phyloP scores from a whole-genome alignment of 805 yeast species.

The Spathaspora hagerdaliae region DNA sequence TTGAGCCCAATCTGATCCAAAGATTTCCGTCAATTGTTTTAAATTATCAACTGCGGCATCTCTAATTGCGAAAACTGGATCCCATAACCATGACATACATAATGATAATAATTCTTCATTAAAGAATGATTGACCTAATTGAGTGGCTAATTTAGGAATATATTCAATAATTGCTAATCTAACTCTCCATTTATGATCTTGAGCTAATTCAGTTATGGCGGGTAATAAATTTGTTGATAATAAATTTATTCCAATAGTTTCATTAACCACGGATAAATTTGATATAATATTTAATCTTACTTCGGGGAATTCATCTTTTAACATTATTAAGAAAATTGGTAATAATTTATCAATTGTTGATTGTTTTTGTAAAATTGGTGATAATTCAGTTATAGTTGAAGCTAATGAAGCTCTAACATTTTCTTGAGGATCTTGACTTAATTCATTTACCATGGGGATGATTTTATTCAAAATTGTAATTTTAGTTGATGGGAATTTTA shows the following conservation, averaged over 20 bases:
- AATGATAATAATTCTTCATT: slow-evolving; percentile 86
- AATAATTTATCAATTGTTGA: slow-evolving; percentile 75
- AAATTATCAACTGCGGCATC: slow-evolving; percentile 91
- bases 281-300: slow-evolving; percentile 93
- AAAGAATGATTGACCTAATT: slow-evolving; percentile 88
- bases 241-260: slow-evolving; percentile 87
- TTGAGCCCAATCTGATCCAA: slow-evolving; percentile 94
- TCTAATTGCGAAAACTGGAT: slow-evolving; percentile 91
- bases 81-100: slow-evolving; percentile 98
- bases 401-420: slow-evolving; percentile 92
- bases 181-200: slow-evolving; percentile 97
- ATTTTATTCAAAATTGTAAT: slow-evolving; percentile 62
- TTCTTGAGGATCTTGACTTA: slow-evolving; percentile 89
- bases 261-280: slow-evolving; percentile 86
- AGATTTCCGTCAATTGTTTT: slow-evolving; percentile 73
- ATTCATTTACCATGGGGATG: slow-evolving; percentile 76
- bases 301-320: slow-evolving; percentile 95
- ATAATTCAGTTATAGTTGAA: slow-evolving; percentile 77
- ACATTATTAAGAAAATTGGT: slow-evolving; percentile 88
- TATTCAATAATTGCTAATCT: slow-evolving; percentile 95
- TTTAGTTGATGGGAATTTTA: slow-evolving; percentile 28
- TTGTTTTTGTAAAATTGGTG: slow-evolving; percentile 82
- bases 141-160: slow-evolving; percentile 90
- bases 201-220: slow-evolving; percentile 92
- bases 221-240: slow-evolving; percentile 87